These are phyloP conservation scores for Sporisorium reilianum DNA, from an alignment of 1,284 basidiomycete species.

Conservation along the genomic window DNA sequence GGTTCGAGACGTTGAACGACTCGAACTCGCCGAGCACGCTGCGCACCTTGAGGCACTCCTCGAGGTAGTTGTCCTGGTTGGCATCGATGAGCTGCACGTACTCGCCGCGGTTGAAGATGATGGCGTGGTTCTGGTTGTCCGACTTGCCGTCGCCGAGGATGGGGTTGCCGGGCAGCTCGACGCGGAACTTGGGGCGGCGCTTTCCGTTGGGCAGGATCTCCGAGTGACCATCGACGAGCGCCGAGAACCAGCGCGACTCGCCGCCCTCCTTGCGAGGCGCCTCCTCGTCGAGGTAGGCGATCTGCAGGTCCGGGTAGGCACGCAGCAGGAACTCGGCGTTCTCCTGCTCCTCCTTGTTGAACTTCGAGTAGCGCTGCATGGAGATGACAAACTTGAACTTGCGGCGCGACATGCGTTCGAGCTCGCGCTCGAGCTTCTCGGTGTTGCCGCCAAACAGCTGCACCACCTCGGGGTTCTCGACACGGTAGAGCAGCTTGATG, in stretches of 20 bases:
- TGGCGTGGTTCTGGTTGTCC: slow-evolving; percentile 99
- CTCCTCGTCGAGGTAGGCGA: slow-evolving; percentile 98
- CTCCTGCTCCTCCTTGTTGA: slow-evolving; percentile 99
- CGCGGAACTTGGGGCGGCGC: slow-evolving; percentile 94
- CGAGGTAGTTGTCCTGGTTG: slow-evolving; percentile 99
- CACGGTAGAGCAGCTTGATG: slow-evolving; percentile 98
- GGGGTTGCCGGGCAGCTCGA: slow-evolving; percentile 97
- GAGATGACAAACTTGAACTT: slow-evolving; percentile 99
- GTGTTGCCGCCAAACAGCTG: slow-evolving; percentile 97
- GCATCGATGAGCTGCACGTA: slow-evolving; percentile 99
- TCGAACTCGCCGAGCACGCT: slow-evolving; percentile 99
- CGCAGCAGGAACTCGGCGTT: slow-evolving; percentile 98
- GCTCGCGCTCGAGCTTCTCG: slow-evolving; percentile 93
- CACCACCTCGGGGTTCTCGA: slow-evolving; percentile 98
- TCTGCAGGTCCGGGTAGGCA: slow-evolving; percentile 98
- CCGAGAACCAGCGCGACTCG: slow-evolving; percentile 93
- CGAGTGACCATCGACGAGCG: slow-evolving; percentile 96
- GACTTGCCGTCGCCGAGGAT: slow-evolving; percentile 99
- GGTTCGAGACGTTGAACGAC: slow-evolving; percentile 85
- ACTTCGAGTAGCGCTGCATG: slow-evolving; percentile 99
- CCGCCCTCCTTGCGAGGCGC: slow-evolving; percentile 89
- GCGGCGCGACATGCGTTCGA: slow-evolving; percentile 95
- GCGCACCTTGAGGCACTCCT: slow-evolving; percentile 98
- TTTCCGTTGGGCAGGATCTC: slow-evolving; percentile 91
- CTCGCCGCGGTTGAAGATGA: slow-evolving; percentile 98